Conservation (phyloP, 2,329 filamentous ascomycete species). For the Neonectria magnoliae region DNA sequence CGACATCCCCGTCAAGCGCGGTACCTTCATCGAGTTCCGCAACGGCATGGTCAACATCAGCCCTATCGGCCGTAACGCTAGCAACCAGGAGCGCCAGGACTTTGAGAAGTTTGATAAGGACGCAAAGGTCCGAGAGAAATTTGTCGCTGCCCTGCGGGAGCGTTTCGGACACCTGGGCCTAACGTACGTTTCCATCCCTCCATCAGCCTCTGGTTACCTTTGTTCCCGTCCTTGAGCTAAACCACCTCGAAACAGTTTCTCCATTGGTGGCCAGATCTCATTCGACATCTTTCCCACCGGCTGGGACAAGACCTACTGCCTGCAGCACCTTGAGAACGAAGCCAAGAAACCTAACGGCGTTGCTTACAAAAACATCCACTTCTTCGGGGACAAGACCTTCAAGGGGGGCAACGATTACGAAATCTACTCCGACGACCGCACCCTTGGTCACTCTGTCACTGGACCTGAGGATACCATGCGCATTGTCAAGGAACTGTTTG, state of each 20-base stretch:
- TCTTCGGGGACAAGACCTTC: constrained; percentile 97
- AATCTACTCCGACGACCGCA: constrained; percentile 85
- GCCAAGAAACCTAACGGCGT: constrained; percentile 75
- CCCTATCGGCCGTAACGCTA: constrained; percentile 88
- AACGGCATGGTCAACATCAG: constrained; percentile 92
- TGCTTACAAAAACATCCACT: constrained; percentile 89
- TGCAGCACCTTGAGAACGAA: constrained; percentile 86
- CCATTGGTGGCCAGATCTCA: constrained; percentile 96
- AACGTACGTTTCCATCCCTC: constrained; percentile 68
- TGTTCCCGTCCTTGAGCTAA: constrained; percentile 18
- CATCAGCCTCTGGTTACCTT: not conserved
- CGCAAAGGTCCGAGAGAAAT: constrained; percentile 78
- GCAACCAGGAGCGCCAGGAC: constrained; percentile 79
- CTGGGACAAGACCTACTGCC: constrained; percentile 99
- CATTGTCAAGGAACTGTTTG: constrained; percentile 84
- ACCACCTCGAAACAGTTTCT: constrained; percentile 67
- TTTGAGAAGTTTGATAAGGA: constrained; percentile 84
- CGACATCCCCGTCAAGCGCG: constrained; percentile 83
- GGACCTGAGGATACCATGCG: constrained; percentile 84
- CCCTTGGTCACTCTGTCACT: constrained; percentile 84
- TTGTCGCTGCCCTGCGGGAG: constrained; percentile 81
- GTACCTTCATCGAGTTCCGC: constrained; percentile 88
- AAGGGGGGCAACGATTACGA: constrained; percentile 95
- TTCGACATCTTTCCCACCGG: constrained; percentile 97
- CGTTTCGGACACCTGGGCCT: constrained; percentile 85